These are phyloP conservation scores for Flaveria sonorensis DNA, from an alignment of 129 eudicot species.

Conservation along the genomic window DNA sequence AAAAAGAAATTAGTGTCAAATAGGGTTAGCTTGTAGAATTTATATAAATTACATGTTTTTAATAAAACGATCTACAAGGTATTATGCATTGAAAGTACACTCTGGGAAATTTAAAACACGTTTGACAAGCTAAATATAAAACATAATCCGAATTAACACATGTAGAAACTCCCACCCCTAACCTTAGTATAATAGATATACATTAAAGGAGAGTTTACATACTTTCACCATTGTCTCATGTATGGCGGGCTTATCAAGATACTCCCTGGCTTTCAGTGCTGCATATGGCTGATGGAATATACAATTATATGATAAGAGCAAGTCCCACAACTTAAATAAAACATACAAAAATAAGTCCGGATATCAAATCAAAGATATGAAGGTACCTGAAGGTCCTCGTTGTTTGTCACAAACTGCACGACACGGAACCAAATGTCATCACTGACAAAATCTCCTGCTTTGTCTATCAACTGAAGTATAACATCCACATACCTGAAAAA, in stretches of 20 bases:
- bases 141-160: slow-evolving; percentile 1
- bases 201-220: slow-evolving; percentile 33
- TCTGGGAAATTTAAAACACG: neutral
- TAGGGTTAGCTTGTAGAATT: neutral
- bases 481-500: slow-evolving; percentile 96
- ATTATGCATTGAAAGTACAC: neutral
- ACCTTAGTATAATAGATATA: neutral
- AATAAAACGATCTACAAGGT: neutral
- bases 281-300: slow-evolving; percentile 77
- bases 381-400: slow-evolving; percentile 94
- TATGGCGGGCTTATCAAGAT: slow-evolving; percentile 95
- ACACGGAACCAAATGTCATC: slow-evolving; percentile 99
- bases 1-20: neutral
- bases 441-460: slow-evolving; percentile 99
- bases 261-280: slow-evolving; percentile 95
- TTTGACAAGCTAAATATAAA: neutral
- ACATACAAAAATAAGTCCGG: neutral
- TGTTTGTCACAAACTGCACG: slow-evolving; percentile 98
- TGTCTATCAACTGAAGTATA: slow-evolving; percentile 95
- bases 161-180: neutral
- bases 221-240: slow-evolving; percentile 99
- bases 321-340: neutral
- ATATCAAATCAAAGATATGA: slow-evolving; percentile 4
- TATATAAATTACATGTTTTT: neutral
- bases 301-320: slow-evolving; percentile 18